Base-by-base conservation (phyloP, 768 basidiomycete genomes). In the Leccinellum luteum region DNA sequence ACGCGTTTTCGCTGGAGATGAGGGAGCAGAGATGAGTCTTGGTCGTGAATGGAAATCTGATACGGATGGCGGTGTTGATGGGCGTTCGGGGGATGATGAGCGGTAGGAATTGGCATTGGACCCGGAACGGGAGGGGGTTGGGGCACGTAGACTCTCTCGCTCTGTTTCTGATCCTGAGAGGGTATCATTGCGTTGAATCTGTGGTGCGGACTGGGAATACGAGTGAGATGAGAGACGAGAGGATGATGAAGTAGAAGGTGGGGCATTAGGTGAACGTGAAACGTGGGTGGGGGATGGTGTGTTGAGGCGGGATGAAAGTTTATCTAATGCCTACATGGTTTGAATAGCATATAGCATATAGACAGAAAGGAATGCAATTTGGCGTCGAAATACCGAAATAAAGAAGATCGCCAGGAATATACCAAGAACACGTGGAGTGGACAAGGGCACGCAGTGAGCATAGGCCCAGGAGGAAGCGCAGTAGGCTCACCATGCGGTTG, bases 131-230 rank as follows among this genome's bases (percentile, higher is more conserved):
- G 73, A 64, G 59, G 73, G 67, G 54, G 70, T 58, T 15, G 67
- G 67, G 7, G 69, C 72, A 67, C 70, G 70, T 38, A 70, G 64
- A 38, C 78, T 80, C 71, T 91, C 89, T 45, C 88, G 84, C 70
- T 92, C 91, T 0, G 90, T 92, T 70, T 92, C 91, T 3, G 89
- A 92, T 31, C 90, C 90, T 7, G 90, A 92, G 54, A 79, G 78
- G 31, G 72, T 75, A 51, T 75, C 74, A 32, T 60, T 60, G 45
- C 62, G 72, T 64, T 58, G 72, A 62, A 64, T 60, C 55, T 63
- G 70, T 9, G 63, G 45, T 65, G 57, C 48, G 41, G 69, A 64
- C 6, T 65, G 63, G 51, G 70, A 57, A 56, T 77, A 69, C 7
- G 75, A 66, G 56, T 69, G 62, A 27, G 73, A 66, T 54, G 75